A percentile compares a stretch with the other conserved stretches of the same genome.
phyloP scores from a whole-genome alignment of 2,329 filamentous ascomycete species.

The Botrytis elliptica region DNA sequence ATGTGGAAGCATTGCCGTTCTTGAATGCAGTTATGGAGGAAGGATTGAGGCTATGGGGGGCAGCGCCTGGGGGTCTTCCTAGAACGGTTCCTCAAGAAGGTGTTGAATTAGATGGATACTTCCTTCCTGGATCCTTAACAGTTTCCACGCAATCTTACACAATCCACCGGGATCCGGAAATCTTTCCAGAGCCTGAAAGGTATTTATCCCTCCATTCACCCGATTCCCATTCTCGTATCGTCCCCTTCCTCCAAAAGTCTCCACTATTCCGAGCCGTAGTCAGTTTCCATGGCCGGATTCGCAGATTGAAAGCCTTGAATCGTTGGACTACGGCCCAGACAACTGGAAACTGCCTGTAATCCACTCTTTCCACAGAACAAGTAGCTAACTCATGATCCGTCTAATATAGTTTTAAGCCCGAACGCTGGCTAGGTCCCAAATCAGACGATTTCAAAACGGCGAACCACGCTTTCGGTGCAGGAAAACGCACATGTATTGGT shows the following conservation, averaged over 20 bases:
- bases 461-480: not conserved
- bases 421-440: not conserved
- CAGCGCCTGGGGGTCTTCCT: conserved; percentile 39
- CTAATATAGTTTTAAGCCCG: not conserved
- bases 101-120: conserved; percentile 35
- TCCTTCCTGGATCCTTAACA: conserved; percentile 39
- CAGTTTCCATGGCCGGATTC: too few relatives aligned
- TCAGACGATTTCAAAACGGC: not conserved
- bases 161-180: conserved; percentile 41
- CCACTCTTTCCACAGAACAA: not conserved
- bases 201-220: not conserved
- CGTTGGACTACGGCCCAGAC: too few relatives aligned
- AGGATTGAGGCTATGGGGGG: conserved; percentile 40
- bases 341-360: too few relatives aligned
- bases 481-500: not conserved
- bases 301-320: too few relatives aligned
- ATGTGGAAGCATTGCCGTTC: conserved; percentile 32
- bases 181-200: conserved; percentile 40
- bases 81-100: conserved; percentile 37
- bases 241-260: too few relatives aligned
- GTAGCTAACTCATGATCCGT: not conserved
- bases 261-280: too few relatives aligned
- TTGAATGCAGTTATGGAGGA: conserved; percentile 41
- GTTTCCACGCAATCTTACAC: conserved; percentile 43
- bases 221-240: not conserved